Evolutionary conservation across 1,139 yeast genomes (phyloP), one percentile per base, ranked within the genome.

Genomic region (Saccharomyces hybrid): DNA sequence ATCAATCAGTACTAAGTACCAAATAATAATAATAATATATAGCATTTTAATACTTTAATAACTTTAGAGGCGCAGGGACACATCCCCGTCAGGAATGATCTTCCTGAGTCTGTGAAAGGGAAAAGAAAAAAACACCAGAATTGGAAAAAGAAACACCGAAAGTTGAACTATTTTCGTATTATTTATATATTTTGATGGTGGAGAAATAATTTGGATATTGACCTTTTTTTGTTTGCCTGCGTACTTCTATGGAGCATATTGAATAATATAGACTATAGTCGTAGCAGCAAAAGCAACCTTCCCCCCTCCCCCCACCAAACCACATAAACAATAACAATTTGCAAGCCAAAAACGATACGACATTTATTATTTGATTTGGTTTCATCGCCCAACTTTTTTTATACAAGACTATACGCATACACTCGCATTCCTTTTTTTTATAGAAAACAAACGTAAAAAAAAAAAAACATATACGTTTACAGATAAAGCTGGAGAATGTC

Each of bases 1-100:
- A 67, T 73, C 8, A 13, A 28, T 23, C 19, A 32, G n/a, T 11
- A n/a, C 11, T 31, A 26, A 14, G 32, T 11, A 27, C 11, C 51
- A 52, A 52, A 13, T 31, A 31, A 4, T 31, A 31, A 29, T 29
- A 29, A 29, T 29, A 29, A 29, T 29, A 29, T 31, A 31, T 31
- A 31, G 34, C 34, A 31, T 31, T 31, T 11, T 31, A 31, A 11
- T 31, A 31, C 34, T 31, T 29, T 7, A 29, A 29, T 29, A 29
- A 29, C 32, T 29, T 31, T 31, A 31, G 34, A 31, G 34, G 34
- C 34, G 34, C 34, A 31, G 34, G 34, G 34, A 4, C 34, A 2
- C 34, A 11, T 13, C 34, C n/a, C 34, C 34, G 34, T 31, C 34
- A 31, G 34, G 14, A 31, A 31, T 31, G 34, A 31, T 31, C n/a